phyloP scores from a whole-genome alignment of 805 yeast species.

The Candida pini region DNA sequence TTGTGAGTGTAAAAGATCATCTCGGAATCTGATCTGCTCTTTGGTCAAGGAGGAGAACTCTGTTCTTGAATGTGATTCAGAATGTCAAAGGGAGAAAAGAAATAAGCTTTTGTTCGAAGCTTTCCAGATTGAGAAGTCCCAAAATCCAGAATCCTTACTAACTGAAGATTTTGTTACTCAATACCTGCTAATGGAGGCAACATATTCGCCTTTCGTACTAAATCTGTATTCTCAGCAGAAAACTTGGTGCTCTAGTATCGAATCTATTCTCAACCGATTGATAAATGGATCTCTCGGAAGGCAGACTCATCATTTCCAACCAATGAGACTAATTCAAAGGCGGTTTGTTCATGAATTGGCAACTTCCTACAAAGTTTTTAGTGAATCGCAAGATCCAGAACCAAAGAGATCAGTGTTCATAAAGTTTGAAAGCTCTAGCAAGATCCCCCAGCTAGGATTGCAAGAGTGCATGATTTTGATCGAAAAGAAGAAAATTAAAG shows the following conservation, averaged over 20 bases:
- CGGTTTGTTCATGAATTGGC: conserved; percentile 67
- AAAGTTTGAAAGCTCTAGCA: conserved; percentile 27
- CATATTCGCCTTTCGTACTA: conserved; percentile 43
- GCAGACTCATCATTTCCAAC: conserved; percentile 55
- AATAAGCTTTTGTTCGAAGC: conserved; percentile 61
- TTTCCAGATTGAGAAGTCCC: conserved; percentile 29
- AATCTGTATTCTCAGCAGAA: conserved; percentile 48
- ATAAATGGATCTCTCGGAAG: conserved; percentile 32
- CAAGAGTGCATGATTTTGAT: conserved; percentile 35
- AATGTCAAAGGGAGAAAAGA: conserved; percentile 57
- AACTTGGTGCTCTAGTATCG: conserved; percentile 66
- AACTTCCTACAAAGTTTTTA: conserved; percentile 47
- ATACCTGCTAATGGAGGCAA: conserved; percentile 23
- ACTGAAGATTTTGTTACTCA: conserved; percentile 18
- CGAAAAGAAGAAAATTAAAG: conserved; percentile 27
- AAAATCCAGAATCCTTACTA: conserved; percentile 7
- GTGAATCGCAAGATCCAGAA: conserved; percentile 77
- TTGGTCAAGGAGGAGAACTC: conserved; percentile 28
- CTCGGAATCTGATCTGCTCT: conserved; percentile 47
- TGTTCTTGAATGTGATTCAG: conserved; percentile 60
- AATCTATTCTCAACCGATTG: conserved; percentile 44
- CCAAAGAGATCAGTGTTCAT: conserved; percentile 72
- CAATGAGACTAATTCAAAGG: conserved; percentile 69
- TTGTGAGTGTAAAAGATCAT: conserved; percentile 63
- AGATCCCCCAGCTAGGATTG: conserved; percentile 41